Conservation (phyloP, 2,329 filamentous ascomycete genomes). For the Bipolaris cookei region DNA sequence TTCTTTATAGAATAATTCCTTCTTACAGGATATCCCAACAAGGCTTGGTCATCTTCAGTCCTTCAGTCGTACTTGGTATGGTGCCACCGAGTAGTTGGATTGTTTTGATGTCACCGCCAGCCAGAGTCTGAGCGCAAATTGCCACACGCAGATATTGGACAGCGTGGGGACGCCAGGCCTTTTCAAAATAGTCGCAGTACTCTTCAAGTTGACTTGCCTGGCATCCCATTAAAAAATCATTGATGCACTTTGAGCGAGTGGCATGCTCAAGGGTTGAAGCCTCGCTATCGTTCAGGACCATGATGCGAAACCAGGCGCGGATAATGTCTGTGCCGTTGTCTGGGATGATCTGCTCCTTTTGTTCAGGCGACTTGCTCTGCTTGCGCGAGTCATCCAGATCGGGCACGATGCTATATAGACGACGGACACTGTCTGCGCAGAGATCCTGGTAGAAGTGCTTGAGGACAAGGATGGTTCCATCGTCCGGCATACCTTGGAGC, state of each 20-base stretch:
- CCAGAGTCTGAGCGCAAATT: slow-evolving; percentile 35
- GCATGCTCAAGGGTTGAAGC: slow-evolving; percentile 31
- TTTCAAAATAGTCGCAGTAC: slow-evolving; percentile 42
- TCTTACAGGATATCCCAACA: slow-evolving; percentile 43
- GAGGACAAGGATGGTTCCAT: slow-evolving; percentile 35
- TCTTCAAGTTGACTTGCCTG: slow-evolving; percentile 34
- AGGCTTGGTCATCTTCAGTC: slow-evolving; percentile 33
- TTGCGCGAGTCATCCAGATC: slow-evolving; percentile 27
- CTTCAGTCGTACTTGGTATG: slow-evolving; percentile 35
- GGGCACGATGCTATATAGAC: slow-evolving; percentile 35
- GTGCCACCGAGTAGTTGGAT: slow-evolving; percentile 32
- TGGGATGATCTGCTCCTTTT: background rate
- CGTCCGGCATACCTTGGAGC: slow-evolving; percentile 27
- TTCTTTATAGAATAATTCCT: background rate
- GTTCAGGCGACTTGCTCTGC: slow-evolving; percentile 4
- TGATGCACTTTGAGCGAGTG: slow-evolving; percentile 30
- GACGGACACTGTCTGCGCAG: slow-evolving; percentile 28
- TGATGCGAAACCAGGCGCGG: slow-evolving; percentile 39
- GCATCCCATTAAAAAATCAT: slow-evolving; percentile 32
- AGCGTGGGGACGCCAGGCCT: slow-evolving; percentile 39
- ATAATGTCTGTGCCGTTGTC: slow-evolving; percentile 36
- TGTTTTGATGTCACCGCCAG: slow-evolving; percentile 35
- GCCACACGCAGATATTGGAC: slow-evolving; percentile 38
- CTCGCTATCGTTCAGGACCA: slow-evolving; percentile 41
- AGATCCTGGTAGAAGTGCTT: slow-evolving; percentile 39